Conservation (phyloP, 768 basidiomycete genomes). For the Krasilnikovozyma curviuscula region DNA sequence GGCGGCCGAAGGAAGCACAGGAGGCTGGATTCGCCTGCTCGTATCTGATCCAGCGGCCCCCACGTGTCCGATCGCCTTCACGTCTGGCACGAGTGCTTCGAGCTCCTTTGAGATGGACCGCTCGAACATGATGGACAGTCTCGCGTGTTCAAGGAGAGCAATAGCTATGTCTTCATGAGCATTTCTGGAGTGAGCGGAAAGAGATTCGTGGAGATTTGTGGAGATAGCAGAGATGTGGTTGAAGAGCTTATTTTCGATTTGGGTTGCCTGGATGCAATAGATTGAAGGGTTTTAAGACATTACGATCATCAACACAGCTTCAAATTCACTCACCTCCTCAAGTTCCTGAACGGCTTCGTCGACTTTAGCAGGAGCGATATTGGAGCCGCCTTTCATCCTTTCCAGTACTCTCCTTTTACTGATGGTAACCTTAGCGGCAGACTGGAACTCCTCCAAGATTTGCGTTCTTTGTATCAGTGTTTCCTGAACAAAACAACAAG, state of each 20-base stretch:
- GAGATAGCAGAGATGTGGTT: constrained; percentile 83
- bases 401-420: constrained; percentile 78
- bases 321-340: constrained; percentile 45
- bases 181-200: constrained; percentile 62
- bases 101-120: constrained; percentile 69
- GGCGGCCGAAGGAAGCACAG: neutral
- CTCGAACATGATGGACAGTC: constrained; percentile 80
- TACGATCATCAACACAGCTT: neutral
- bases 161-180: constrained; percentile 81
- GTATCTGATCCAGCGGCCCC: constrained; percentile 21
- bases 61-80: constrained; percentile 30
- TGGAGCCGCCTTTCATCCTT: constrained; percentile 24
- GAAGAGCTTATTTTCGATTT: constrained; percentile 67
- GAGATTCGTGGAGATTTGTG: constrained; percentile 69
- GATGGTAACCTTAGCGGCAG: constrained; percentile 79
- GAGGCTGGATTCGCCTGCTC: constrained; percentile 32
- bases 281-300: neutral
- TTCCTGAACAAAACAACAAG: constrained; percentile 15
- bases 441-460: constrained; percentile 83
- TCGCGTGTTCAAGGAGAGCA: constrained; percentile 78
- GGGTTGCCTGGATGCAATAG: constrained; percentile 45
- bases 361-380: constrained; percentile 61
- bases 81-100: constrained; percentile 60
- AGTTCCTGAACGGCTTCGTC: constrained; percentile 83
- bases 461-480: constrained; percentile 73